A percentile compares a stretch with the other conserved stretches of the same genome.
Evolutionary conservation across 2,329 filamentous ascomycete genomes (phyloP).

Genomic region (Paecilomyces fulvus): DNA sequence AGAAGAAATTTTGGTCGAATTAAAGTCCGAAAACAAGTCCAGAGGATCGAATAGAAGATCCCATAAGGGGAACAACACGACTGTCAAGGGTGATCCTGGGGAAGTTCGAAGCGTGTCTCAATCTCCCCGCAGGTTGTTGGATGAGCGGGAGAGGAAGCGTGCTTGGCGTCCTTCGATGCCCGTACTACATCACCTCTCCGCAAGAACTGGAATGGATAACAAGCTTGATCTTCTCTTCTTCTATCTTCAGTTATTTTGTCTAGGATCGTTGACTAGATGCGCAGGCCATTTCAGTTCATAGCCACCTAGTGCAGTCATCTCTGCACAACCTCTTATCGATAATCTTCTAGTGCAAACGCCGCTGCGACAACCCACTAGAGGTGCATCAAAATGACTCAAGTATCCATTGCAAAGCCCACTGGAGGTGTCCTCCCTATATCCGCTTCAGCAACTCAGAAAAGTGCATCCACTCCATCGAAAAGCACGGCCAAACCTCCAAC

Average conservation of each 20-base stretch:
- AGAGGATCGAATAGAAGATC: background rate
- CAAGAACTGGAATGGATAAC: background rate
- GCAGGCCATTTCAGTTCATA: background rate
- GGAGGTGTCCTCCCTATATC: constrained; percentile 49
- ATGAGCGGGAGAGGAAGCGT: constrained; percentile 4
- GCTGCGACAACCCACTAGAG: background rate
- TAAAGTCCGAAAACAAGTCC: background rate
- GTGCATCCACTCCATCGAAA: constrained; percentile 38
- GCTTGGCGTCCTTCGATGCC: constrained; percentile 8
- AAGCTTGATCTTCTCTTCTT: background rate
- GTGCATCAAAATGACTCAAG: constrained; percentile 19
- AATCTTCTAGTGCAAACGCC: background rate
- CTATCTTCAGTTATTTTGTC: background rate
- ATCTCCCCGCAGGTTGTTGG: constrained; percentile 4
- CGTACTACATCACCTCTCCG: constrained; percentile 4
- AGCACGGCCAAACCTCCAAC: constrained; percentile 36
- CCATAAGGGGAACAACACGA: background rate
- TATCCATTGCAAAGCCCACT: constrained; percentile 22
- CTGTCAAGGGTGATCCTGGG: background rate
- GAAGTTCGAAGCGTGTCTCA: background rate
- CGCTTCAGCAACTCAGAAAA: constrained; percentile 38
- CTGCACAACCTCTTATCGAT: background rate
- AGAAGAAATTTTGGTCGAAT: background rate
- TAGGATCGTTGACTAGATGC: background rate
- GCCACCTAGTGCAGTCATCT: background rate